Evolutionary conservation across 129 eudicot species (phyloP).

Genomic region (Lactuca sativa): DNA sequence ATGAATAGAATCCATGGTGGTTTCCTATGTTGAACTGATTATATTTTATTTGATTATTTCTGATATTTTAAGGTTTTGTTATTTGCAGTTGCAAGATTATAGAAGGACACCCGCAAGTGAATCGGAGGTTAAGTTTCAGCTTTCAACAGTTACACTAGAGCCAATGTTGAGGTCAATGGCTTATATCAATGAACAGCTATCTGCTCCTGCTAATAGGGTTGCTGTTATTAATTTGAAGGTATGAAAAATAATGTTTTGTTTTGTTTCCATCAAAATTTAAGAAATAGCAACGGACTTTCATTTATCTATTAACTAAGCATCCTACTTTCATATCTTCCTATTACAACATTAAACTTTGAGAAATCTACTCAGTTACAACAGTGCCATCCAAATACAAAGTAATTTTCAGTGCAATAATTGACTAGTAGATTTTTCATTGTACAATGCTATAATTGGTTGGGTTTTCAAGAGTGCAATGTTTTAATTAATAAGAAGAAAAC

Average conservation of each 20-base stretch:
- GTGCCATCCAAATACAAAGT: too few relatives aligned
- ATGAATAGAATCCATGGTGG: neutral
- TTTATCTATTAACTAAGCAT: too few relatives aligned
- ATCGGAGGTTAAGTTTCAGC: slow-evolving; percentile 91
- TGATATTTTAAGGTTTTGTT: slow-evolving; percentile 20
- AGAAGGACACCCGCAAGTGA: slow-evolving; percentile 67
- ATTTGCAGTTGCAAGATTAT: slow-evolving; percentile 76
- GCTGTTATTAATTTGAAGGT: slow-evolving; percentile 93
- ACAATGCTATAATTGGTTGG: too few relatives aligned
- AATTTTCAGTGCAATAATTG: too few relatives aligned
- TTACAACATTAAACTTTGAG: too few relatives aligned
- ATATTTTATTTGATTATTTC: neutral
- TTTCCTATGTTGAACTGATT: neutral
- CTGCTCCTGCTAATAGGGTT: slow-evolving; percentile 73
- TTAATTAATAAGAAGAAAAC: too few relatives aligned
- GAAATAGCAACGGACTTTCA: too few relatives aligned
- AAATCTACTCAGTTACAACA: too few relatives aligned
- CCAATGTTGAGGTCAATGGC: slow-evolving; percentile 99
- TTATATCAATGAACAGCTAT: slow-evolving; percentile 77
- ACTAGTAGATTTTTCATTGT: too few relatives aligned
- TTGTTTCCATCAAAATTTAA: too few relatives aligned
- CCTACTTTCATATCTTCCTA: too few relatives aligned
- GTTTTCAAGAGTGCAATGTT: too few relatives aligned
- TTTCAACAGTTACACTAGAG: slow-evolving; percentile 70
- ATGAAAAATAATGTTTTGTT: slow-evolving; percentile 7